Evolutionary conservation across 371 early-diverging fungal genomes (phyloP).

Genomic region (Apophysomyces elegans): DNA sequence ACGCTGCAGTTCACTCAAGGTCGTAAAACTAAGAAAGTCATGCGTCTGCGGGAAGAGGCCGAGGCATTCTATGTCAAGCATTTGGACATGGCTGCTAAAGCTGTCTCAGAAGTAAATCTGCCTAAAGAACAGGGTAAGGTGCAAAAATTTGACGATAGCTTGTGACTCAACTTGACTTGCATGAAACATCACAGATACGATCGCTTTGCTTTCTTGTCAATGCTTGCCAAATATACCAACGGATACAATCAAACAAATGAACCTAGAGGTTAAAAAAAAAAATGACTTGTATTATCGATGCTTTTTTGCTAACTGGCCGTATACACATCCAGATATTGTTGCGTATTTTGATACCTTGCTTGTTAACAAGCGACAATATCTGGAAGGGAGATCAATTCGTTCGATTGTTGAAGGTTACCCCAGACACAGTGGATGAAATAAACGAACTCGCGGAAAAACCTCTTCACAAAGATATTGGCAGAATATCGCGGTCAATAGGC

Average conservation of each 20-base stretch:
- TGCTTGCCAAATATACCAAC: conserved; percentile 37
- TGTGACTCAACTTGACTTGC: not conserved
- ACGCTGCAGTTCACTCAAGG: conserved; percentile 44
- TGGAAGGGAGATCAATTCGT: conserved; percentile 35
- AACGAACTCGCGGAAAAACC: conserved; percentile 23
- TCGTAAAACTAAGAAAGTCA: conserved; percentile 36
- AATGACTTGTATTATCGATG: not conserved
- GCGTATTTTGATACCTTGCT: conserved; percentile 25
- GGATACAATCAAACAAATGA: conserved; percentile 12
- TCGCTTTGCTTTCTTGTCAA: conserved; percentile 39
- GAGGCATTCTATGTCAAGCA: conserved; percentile 26
- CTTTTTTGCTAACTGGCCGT: not conserved
- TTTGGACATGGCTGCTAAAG: conserved; percentile 19
- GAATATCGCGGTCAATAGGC: conserved; percentile 45
- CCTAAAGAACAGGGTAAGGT: conserved; percentile 29
- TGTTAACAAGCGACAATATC: conserved; percentile 35
- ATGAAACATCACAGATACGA: conserved; percentile 14
- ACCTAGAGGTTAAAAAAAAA: conserved; percentile 21
- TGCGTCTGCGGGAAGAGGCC: conserved; percentile 15
- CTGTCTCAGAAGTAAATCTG: conserved; percentile 9
- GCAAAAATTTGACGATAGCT: not conserved
- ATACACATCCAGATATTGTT: conserved; percentile 1
- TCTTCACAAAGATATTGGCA: conserved; percentile 50
- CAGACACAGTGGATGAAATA: conserved; percentile 16
- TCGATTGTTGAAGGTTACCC: conserved; percentile 18